A percentile compares a stretch with the other conserved stretches of the same genome.
Evolutionary conservation across 257 asterid species (phyloP).

Genomic region (Nicotiana paniculata): DNA sequence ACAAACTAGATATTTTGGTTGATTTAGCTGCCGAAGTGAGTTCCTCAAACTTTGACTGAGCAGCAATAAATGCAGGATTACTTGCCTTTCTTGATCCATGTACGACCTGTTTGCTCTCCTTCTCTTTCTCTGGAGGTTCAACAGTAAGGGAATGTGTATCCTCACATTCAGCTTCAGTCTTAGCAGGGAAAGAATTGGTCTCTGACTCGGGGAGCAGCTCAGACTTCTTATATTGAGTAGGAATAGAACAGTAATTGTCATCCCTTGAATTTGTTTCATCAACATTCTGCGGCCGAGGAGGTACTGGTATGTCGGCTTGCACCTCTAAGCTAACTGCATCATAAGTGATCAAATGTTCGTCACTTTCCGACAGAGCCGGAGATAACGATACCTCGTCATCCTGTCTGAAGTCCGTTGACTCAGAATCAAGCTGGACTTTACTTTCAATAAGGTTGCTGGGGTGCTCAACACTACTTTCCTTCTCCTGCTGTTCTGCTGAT

Average conservation of each 20-base stretch:
- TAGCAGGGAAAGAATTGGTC: constrained; percentile 20
- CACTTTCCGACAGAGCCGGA: constrained; percentile 21
- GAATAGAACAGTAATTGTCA: constrained; percentile 29
- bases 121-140: constrained; percentile 28
- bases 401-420: constrained; percentile 10
- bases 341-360: constrained; percentile 22
- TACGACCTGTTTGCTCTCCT: constrained; percentile 33
- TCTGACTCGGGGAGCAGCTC: constrained; percentile 26
- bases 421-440: constrained; percentile 4
- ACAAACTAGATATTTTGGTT: constrained; percentile 29
- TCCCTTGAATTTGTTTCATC: constrained; percentile 22
- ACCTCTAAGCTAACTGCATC: constrained; percentile 25
- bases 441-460: constrained; percentile 17
- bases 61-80: constrained; percentile 85
- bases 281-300: constrained; percentile 16
- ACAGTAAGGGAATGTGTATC: constrained; percentile 15
- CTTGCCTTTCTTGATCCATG: constrained; percentile 49
- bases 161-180: constrained; percentile 26
- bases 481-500: constrained; percentile 14
- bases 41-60: constrained; percentile 86
- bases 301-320: constrained; percentile 13
- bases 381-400: constrained; percentile 11
- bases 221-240: constrained; percentile 22
- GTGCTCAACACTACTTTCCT: constrained; percentile 7
- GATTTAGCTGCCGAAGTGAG: constrained; percentile 40